Conservation (phyloP, 345 rosid species). For the Eutrema heterophyllum region DNA sequence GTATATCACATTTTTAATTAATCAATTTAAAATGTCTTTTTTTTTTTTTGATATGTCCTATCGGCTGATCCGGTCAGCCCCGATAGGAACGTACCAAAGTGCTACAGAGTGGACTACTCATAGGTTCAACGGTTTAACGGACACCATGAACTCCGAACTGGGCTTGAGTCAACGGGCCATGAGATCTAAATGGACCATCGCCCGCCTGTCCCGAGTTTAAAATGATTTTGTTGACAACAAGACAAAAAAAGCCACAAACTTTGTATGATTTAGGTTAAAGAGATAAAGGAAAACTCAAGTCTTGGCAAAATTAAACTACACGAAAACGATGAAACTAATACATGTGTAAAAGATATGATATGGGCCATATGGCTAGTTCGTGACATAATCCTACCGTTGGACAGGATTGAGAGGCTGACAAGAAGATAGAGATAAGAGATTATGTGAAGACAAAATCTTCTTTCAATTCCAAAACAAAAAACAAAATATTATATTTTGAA, state of each 20-base stretch:
- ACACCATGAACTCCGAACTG: no score
- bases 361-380: neutral
- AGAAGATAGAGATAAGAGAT: conserved; percentile 7
- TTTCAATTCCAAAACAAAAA: neutral
- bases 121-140: no score
- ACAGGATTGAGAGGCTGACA: conserved; percentile 24
- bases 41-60: no score
- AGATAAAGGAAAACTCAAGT: neutral
- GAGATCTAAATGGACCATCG: no score
- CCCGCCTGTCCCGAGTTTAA: no score
- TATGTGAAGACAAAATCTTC: conserved; percentile 10
- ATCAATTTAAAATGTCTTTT: neutral
- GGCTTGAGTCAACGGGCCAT: no score
- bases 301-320: neutral
- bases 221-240: neutral
- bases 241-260: neutral
- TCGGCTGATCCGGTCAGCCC: no score
- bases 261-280: neutral
- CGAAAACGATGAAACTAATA: neutral
- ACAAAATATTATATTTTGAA: neutral
- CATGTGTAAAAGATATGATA: conserved; percentile 1
- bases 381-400: conserved; percentile 6
- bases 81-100: no score
- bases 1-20: no score
- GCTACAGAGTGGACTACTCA: no score